Conservation (phyloP, 208 protist genomes). For the Trypanosoma caninum region DNA sequence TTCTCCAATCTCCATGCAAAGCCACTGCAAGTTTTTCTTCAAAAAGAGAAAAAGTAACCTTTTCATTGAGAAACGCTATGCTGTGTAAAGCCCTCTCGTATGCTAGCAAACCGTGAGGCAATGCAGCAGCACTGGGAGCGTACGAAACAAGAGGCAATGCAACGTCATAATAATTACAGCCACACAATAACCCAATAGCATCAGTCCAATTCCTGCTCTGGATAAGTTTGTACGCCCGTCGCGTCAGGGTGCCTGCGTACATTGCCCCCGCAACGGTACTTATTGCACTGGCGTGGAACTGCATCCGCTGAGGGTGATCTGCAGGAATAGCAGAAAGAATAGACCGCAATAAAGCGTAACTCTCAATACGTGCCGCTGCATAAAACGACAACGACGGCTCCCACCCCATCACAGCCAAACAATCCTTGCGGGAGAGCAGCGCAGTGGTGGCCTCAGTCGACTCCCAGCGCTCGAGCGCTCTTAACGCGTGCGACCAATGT, state of each 20-base stretch:
- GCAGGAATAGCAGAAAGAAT: slow-evolving; percentile 35
- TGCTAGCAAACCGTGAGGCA: slow-evolving; percentile 14
- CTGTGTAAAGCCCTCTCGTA: slow-evolving; percentile 20
- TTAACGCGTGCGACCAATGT: slow-evolving; percentile 32
- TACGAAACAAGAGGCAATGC: slow-evolving; percentile 18
- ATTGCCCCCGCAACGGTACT: slow-evolving; percentile 32
- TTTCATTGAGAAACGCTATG: neutral
- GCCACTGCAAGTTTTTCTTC: slow-evolving; percentile 43
- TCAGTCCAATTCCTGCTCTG: slow-evolving; percentile 21
- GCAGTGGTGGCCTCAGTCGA: slow-evolving; percentile 8
- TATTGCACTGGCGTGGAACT: slow-evolving; percentile 29
- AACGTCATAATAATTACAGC: slow-evolving; percentile 32
- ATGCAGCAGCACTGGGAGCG: slow-evolving; percentile 5
- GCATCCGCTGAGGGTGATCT: slow-evolving; percentile 24
- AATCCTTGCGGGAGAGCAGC: slow-evolving; percentile 12
- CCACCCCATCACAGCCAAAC: slow-evolving; percentile 19
- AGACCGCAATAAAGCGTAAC: slow-evolving; percentile 35
- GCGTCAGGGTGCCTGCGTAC: slow-evolving; percentile 58
- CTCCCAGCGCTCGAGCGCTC: slow-evolving; percentile 21
- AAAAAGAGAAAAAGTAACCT: neutral
- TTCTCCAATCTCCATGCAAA: slow-evolving; percentile 33
- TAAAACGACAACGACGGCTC: slow-evolving; percentile 26
- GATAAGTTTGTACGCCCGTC: slow-evolving; percentile 26
- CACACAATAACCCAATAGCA: slow-evolving; percentile 33
- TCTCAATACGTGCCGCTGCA: slow-evolving; percentile 20